Conservation (phyloP, 768 basidiomycete species). For the Steccherinum ochraceum region DNA sequence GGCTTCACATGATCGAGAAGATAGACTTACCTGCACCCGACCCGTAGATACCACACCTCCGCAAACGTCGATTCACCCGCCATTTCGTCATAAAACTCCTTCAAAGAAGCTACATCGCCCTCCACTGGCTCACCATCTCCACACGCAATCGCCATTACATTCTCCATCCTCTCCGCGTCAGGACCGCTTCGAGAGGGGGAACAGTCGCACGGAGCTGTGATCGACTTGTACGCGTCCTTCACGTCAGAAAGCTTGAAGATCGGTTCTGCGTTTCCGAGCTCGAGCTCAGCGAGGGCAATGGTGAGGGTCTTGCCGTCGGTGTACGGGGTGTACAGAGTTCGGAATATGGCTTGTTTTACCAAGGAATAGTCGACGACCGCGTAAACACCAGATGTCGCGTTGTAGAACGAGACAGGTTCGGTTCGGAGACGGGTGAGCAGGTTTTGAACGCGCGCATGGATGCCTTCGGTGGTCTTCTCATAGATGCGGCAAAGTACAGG, state of each 20-base stretch:
- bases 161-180: too few relatives aligned
- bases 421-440: slow-evolving; percentile 5
- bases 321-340: slow-evolving; percentile 7
- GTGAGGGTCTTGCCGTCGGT: neutral
- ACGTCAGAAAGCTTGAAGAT: neutral
- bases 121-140: slow-evolving; percentile 8
- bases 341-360: neutral
- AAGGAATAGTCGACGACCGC: slow-evolving; percentile 9
- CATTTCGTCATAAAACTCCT: slow-evolving; percentile 3
- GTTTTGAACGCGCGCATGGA: slow-evolving; percentile 13
- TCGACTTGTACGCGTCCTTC: neutral
- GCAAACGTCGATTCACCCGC: slow-evolving; percentile 10
- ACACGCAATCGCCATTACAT: slow-evolving; percentile 6
- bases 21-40: slow-evolving; percentile 1
- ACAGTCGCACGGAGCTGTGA: neutral
- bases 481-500: slow-evolving; percentile 18
- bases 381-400: neutral
- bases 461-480: slow-evolving; percentile 13
- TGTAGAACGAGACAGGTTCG: neutral
- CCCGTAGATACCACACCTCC: neutral
- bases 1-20: neutral
- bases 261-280: neutral
- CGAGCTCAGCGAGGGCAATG: neutral
- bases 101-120: slow-evolving; percentile 4
- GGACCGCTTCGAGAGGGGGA: neutral